A percentile compares a stretch with the other conserved stretches of the same genome.
Evolutionary conservation across 208 protist genomes (phyloP).

Genomic region (Trypanosoma scelopori): DNA sequence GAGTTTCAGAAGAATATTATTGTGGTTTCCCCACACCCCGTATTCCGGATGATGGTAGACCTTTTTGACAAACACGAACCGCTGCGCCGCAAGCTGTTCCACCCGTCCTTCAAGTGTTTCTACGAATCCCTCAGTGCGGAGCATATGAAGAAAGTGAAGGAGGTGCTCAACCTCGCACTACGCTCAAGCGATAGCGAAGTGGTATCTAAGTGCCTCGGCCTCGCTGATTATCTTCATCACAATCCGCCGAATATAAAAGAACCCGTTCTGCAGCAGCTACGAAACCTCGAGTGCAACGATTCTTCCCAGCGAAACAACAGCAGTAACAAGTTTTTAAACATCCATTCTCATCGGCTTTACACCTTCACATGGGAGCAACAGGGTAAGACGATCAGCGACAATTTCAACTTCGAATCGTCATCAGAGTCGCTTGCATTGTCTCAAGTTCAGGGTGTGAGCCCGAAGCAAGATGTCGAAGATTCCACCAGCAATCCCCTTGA

Average conservation of each 20-base stretch:
- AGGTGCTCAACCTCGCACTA: constrained; percentile 80
- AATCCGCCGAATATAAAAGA: constrained; percentile 71
- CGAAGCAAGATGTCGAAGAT: not conserved
- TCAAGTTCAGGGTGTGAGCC: not conserved
- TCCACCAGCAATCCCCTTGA: not conserved
- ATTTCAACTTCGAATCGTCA: constrained; percentile 38
- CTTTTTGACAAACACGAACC: constrained; percentile 92
- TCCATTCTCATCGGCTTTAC: no score
- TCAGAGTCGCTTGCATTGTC: constrained; percentile 17
- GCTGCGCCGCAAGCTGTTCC: constrained; percentile 85
- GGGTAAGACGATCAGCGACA: constrained; percentile 17
- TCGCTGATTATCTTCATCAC: constrained; percentile 91
- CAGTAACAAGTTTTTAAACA: constrained; percentile 24
- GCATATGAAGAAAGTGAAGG: constrained; percentile 86
- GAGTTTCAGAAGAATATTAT: constrained; percentile 91
- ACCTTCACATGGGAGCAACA: not conserved
- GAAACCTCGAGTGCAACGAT: constrained; percentile 47
- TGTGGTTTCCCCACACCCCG: constrained; percentile 80
- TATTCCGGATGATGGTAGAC: constrained; percentile 89
- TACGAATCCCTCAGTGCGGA: constrained; percentile 84
- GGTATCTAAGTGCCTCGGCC: constrained; percentile 76
- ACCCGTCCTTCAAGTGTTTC: constrained; percentile 88
- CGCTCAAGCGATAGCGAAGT: constrained; percentile 82
- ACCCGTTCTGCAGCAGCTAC: constrained; percentile 73
- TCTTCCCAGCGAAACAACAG: constrained; percentile 31